Conservation (phyloP, 805 yeast species). For the Tanozyma kutaoensis region DNA sequence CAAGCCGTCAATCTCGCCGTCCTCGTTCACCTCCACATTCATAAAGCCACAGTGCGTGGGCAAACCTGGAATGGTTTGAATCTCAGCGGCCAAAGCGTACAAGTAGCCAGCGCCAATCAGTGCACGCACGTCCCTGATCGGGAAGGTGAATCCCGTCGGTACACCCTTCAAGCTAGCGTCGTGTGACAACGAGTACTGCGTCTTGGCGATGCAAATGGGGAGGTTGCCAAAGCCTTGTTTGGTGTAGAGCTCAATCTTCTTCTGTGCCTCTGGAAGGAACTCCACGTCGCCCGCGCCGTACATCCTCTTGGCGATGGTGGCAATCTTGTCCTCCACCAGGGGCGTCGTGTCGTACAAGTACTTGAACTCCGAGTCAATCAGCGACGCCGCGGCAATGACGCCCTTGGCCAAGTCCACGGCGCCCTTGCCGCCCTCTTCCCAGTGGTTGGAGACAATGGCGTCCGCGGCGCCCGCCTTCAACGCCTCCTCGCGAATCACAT, state of each 20-base stretch:
- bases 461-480: slow-evolving; percentile 67
- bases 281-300: slow-evolving; percentile 69
- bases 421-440: slow-evolving; percentile 81
- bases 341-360: slow-evolving; percentile 43
- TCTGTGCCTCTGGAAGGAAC: slow-evolving; percentile 53
- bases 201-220: slow-evolving; percentile 78
- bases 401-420: slow-evolving; percentile 64
- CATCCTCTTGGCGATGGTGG: slow-evolving; percentile 58
- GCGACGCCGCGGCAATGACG: slow-evolving; percentile 48
- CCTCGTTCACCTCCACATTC: slow-evolving; percentile 72
- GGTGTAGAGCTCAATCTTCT: slow-evolving; percentile 54
- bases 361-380: slow-evolving; percentile 26
- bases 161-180: slow-evolving; percentile 77
- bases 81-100: slow-evolving; percentile 77
- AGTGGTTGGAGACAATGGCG: slow-evolving; percentile 73
- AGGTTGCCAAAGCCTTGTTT: slow-evolving; percentile 65
- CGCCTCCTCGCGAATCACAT: slow-evolving; percentile 52
- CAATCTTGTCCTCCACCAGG: slow-evolving; percentile 50
- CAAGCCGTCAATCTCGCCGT: slow-evolving; percentile 75
- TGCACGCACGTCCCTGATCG: slow-evolving; percentile 68
- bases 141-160: slow-evolving; percentile 68
- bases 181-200: slow-evolving; percentile 75
- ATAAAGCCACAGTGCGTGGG: slow-evolving; percentile 79
- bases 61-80: slow-evolving; percentile 77
- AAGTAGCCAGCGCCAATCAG: slow-evolving; percentile 77